Percentiles rank a stretch among this genome's conserved stretches.
phyloP scores from a whole-genome alignment of 2,329 filamentous ascomycete species.

The Stemphylium beticola region DNA sequence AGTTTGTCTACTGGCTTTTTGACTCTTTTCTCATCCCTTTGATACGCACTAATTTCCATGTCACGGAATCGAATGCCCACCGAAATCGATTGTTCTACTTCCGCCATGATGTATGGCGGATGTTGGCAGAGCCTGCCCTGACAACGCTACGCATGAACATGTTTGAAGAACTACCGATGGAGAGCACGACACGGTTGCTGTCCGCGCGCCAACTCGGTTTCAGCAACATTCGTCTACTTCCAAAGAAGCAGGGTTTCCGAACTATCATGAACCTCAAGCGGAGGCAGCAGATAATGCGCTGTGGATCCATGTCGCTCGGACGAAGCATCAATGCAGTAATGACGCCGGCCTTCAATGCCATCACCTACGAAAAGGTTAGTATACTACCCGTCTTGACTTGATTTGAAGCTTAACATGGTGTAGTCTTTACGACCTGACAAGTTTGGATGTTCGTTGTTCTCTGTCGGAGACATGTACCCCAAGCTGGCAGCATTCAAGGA shows the following conservation, averaged over 20 bases:
- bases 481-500: constrained; percentile 74
- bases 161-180: constrained; percentile 76
- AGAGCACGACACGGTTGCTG: constrained; percentile 64
- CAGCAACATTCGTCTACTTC: constrained; percentile 79
- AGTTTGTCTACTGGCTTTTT: constrained; percentile 91
- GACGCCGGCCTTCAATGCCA: constrained; percentile 73
- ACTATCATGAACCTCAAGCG: constrained; percentile 87
- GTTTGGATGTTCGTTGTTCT: constrained; percentile 82
- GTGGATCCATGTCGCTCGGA: constrained; percentile 63
- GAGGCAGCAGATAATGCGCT: constrained; percentile 60
- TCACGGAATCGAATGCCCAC: constrained; percentile 85
- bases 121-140: constrained; percentile 75
- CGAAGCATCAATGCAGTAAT: constrained; percentile 74
- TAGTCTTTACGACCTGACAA: constrained; percentile 55
- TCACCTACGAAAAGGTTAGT: constrained; percentile 78
- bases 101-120: constrained; percentile 88
- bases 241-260: constrained; percentile 77
- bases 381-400: not conserved
- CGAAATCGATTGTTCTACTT: constrained; percentile 89
- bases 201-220: constrained; percentile 72
- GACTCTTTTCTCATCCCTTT: constrained; percentile 91
- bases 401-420: constrained; percentile 9
- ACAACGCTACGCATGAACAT: constrained; percentile 70
- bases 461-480: constrained; percentile 78
- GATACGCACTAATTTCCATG: constrained; percentile 86